Percentiles rank a stretch among this genome's conserved stretches.
Evolutionary conservation across 2,329 filamentous ascomycete genomes (phyloP).

Genomic region (Calcarisporium arbuscula): DNA sequence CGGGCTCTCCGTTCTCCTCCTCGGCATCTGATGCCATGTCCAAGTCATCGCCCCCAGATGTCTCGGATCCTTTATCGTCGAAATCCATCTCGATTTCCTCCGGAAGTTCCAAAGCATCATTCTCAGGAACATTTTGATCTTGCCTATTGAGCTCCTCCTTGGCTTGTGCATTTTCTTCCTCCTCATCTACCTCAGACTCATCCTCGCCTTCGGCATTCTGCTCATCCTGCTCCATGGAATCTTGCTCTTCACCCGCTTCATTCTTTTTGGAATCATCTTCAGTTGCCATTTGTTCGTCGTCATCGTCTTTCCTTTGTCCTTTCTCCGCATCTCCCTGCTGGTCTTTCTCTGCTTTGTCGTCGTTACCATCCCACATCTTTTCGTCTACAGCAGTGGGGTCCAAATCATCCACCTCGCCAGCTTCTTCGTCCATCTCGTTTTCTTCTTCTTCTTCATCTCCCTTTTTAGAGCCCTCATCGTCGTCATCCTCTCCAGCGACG

Average conservation of each 20-base stretch:
- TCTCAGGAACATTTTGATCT: slow-evolving; percentile 73
- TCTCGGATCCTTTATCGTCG: slow-evolving; percentile 53
- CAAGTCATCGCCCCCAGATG: slow-evolving; percentile 50
- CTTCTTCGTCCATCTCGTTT: slow-evolving; percentile 81
- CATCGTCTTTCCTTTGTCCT: slow-evolving; percentile 59
- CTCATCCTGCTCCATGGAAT: slow-evolving; percentile 37
- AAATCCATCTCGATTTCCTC: slow-evolving; percentile 85
- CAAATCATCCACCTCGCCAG: slow-evolving; percentile 83
- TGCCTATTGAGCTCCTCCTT: slow-evolving; percentile 54
- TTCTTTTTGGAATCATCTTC: slow-evolving; percentile 52
- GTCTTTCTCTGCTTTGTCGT: slow-evolving; percentile 76
- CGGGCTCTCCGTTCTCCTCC: slow-evolving; percentile 33
- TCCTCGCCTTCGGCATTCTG: slow-evolving; percentile 30
- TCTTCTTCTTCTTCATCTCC: slow-evolving; percentile 59
- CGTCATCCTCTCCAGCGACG: slow-evolving; percentile 55
- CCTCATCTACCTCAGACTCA: slow-evolving; percentile 38
- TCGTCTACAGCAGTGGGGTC: slow-evolving; percentile 90
- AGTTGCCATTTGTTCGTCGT: slow-evolving; percentile 53
- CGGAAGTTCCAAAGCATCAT: slow-evolving; percentile 74
- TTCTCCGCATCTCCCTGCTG: slow-evolving; percentile 68
- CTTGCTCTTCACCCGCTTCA: slow-evolving; percentile 38
- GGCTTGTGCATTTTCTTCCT: slow-evolving; percentile 49
- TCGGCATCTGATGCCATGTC: slow-evolving; percentile 52
- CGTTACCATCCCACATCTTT: slow-evolving; percentile 95
- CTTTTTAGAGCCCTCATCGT: slow-evolving; percentile 55